Evolutionary conservation across 371 early-diverging fungal genomes (phyloP).

Genomic region (Mortierella sp.): DNA sequence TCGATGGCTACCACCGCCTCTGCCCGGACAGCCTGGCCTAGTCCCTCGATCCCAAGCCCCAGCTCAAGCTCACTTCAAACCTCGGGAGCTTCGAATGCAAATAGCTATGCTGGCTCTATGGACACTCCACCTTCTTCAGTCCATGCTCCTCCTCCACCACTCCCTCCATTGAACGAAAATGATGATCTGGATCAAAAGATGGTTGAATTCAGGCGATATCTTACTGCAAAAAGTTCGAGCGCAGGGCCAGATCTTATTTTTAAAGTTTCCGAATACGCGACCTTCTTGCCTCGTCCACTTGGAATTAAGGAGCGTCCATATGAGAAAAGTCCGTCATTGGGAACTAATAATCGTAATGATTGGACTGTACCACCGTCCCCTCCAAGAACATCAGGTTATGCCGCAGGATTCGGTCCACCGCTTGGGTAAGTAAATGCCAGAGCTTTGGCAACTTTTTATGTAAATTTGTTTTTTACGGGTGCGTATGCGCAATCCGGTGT

Average conservation of each 20-base stretch:
- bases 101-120: constrained; percentile 2
- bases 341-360: constrained; percentile 1
- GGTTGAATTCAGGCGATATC: constrained; percentile 16
- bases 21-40: constrained; percentile 25
- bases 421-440: constrained; percentile 20
- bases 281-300: constrained; percentile 30
- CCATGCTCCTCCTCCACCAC: constrained; percentile 9
- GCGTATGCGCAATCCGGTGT: constrained; percentile 5
- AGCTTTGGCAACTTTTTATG: neutral
- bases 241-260: constrained; percentile 23
- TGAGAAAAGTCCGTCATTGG: constrained; percentile 12
- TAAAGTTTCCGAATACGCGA: constrained; percentile 21
- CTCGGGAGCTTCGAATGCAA: neutral
- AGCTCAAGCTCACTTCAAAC: constrained; percentile 9
- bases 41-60: constrained; percentile 33
- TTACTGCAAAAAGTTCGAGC: constrained; percentile 9
- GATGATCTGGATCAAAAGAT: constrained; percentile 38
- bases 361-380: constrained; percentile 26
- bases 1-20: constrained; percentile 23
- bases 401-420: constrained; percentile 23
- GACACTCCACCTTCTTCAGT: constrained; percentile 17
- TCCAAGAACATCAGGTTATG: constrained; percentile 36
- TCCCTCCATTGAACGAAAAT: constrained; percentile 1
- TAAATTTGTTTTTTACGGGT: neutral
- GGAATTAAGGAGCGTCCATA: constrained; percentile 27